Conservation (phyloP, 306 rosid species). For the Prunus salicina region DNA sequence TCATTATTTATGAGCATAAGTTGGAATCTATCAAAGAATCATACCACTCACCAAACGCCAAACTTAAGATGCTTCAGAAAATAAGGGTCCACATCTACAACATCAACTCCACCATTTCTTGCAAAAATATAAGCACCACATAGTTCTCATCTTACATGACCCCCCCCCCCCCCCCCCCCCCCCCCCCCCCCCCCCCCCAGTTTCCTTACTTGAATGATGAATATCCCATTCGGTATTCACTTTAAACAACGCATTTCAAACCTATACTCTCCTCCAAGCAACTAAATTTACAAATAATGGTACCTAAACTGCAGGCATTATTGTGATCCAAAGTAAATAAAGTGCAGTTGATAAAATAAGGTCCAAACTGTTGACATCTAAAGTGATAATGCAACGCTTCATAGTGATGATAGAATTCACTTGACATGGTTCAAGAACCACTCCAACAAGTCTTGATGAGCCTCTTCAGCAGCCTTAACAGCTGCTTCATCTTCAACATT, state of each 20-base stretch:
- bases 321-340: not conserved
- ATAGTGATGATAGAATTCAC: not conserved
- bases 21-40: not conserved
- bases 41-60: not conserved
- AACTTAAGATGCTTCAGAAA: not conserved
- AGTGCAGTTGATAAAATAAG: not conserved
- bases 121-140: not conserved
- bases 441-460: conserved; percentile 40
- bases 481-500: conserved; percentile 33
- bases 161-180: too few species aligned
- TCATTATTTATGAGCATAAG: not conserved
- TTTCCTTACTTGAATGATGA: too few species aligned
- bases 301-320: not conserved
- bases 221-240: too few species aligned
- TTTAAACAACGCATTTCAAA: not conserved
- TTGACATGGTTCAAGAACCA: conserved; percentile 45
- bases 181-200: too few species aligned
- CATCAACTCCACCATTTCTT: too few species aligned
- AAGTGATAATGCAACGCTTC: not conserved
- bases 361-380: not conserved
- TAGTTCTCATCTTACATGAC: not conserved
- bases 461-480: conserved; percentile 48
- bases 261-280: not conserved
- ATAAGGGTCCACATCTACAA: too few species aligned
- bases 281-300: not conserved